Conservation (phyloP, 2,329 filamentous ascomycete genomes). For the Aspergillus sp. region DNA sequence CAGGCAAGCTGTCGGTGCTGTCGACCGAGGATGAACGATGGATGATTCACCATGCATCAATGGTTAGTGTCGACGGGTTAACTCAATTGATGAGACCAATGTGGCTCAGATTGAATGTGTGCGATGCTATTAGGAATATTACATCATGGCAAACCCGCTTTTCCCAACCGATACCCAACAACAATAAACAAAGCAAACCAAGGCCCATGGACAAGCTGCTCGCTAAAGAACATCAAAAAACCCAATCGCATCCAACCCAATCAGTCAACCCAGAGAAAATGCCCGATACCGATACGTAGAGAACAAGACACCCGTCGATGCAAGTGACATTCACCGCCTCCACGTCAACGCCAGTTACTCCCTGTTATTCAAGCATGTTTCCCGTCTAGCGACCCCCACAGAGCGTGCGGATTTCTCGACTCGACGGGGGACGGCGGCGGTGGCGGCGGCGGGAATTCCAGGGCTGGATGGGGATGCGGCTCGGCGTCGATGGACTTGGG, state of each 20-base stretch:
- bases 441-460: constrained; percentile 27
- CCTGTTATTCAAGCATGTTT: background rate
- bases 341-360: too few species aligned
- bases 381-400: constrained; percentile 7
- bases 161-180: constrained; percentile 4
- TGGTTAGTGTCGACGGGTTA: too few species aligned
- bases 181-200: background rate
- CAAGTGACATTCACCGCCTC: too few species aligned
- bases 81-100: background rate
- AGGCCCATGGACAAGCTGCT: background rate
- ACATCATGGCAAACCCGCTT: constrained; percentile 1
- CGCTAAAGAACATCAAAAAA: background rate
- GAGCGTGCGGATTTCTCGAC: constrained; percentile 10
- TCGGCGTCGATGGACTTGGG: constrained; percentile 32
- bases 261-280: background rate
- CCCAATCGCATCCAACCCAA: background rate
- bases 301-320: background rate
- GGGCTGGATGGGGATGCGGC: constrained; percentile 22
- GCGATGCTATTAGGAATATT: background rate
- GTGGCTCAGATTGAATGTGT: background rate
- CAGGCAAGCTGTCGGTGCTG: background rate
- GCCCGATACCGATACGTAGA: background rate
- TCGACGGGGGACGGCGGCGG: constrained; percentile 32
- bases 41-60: too few species aligned
- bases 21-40: background rate